Percentiles rank a stretch among this genome's conserved stretches.
Evolutionary conservation across 331 rosid genomes (phyloP).

Genomic region (Acacia pycnantha): DNA sequence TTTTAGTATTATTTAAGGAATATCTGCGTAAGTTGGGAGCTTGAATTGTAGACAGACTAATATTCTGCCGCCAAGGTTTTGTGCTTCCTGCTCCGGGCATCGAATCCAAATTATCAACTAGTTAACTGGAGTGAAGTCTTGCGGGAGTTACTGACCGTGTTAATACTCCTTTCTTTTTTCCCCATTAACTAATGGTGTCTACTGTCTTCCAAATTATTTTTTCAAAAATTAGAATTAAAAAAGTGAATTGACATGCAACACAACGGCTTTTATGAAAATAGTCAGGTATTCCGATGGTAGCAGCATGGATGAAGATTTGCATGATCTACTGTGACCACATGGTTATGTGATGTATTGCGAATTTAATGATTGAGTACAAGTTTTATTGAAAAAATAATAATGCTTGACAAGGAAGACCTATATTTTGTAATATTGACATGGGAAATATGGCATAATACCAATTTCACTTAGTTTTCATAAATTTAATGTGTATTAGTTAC

Average conservation of each 20-base stretch:
- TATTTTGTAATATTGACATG: not conserved
- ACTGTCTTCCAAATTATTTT: not conserved
- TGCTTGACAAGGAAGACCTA: not conserved
- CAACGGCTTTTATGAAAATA: not conserved
- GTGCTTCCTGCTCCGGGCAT: not conserved
- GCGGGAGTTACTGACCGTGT: not conserved
- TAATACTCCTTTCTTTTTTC: not conserved
- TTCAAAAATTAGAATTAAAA: not conserved
- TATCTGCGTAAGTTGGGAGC: not conserved
- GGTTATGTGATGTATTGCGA: slow-evolving; percentile 4
- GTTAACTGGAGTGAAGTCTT: not conserved
- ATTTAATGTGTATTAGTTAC: not conserved
- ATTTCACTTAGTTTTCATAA: not conserved
- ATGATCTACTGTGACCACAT: not conserved
- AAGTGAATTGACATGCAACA: not conserved
- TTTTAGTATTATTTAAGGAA: not conserved
- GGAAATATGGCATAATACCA: not conserved
- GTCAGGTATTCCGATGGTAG: not conserved
- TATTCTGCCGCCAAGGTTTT: not conserved
- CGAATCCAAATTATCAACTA: not conserved
- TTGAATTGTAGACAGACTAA: not conserved
- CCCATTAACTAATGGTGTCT: not conserved
- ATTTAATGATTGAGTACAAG: not conserved
- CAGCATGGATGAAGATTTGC: not conserved
- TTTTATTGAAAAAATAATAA: not conserved